Percentiles rank a stretch among this genome's conserved stretches.
These are phyloP conservation scores for Hyaloperonospora arabidopsidis DNA, from an alignment of 352 stramenopile species.

Conservation along the genomic window DNA sequence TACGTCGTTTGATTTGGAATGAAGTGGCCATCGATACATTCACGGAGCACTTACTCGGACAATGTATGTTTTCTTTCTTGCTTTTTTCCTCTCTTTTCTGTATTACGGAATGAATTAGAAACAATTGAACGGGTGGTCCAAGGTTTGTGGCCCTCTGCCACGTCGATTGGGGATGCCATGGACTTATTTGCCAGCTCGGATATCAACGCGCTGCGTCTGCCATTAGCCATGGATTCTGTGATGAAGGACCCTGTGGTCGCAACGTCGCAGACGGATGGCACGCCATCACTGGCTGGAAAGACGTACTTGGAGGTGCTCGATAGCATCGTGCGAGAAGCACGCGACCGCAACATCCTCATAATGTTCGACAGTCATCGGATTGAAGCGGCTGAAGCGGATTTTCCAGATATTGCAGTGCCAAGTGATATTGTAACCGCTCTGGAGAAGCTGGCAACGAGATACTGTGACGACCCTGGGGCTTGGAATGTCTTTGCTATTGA, in stretches of 20 bases:
- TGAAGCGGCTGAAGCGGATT: slow-evolving; percentile 42
- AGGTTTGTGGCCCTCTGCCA: slow-evolving; percentile 59
- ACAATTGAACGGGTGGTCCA: slow-evolving; percentile 53
- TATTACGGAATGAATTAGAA: slow-evolving; percentile 26
- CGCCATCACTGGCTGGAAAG: slow-evolving; percentile 33
- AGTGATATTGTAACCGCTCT: slow-evolving; percentile 50
- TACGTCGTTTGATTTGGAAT: slow-evolving; percentile 13
- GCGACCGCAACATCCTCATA: slow-evolving; percentile 60
- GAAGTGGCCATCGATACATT: too few relatives aligned
- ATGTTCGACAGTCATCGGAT: slow-evolving; percentile 68
- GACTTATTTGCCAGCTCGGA: slow-evolving; percentile 40
- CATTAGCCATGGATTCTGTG: slow-evolving; percentile 61
- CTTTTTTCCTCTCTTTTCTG: neutral
- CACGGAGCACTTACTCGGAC: neutral
- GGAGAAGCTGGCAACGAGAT: slow-evolving; percentile 44
- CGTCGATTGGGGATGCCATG: slow-evolving; percentile 40
- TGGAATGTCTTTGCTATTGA: slow-evolving; percentile 76
- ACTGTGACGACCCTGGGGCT: slow-evolving; percentile 46
- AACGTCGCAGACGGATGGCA: slow-evolving; percentile 39
- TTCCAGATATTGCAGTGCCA: slow-evolving; percentile 48
- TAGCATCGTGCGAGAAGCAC: slow-evolving; percentile 41
- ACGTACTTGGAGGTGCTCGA: slow-evolving; percentile 61
- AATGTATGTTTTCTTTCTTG: neutral
- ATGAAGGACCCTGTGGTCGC: slow-evolving; percentile 39
- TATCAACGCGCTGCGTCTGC: slow-evolving; percentile 55